A percentile compares a stretch with the other conserved stretches of the same genome.
These are phyloP conservation scores for Angomonas ambiguus DNA, from an alignment of 208 protist species.

Conservation along the genomic window DNA sequence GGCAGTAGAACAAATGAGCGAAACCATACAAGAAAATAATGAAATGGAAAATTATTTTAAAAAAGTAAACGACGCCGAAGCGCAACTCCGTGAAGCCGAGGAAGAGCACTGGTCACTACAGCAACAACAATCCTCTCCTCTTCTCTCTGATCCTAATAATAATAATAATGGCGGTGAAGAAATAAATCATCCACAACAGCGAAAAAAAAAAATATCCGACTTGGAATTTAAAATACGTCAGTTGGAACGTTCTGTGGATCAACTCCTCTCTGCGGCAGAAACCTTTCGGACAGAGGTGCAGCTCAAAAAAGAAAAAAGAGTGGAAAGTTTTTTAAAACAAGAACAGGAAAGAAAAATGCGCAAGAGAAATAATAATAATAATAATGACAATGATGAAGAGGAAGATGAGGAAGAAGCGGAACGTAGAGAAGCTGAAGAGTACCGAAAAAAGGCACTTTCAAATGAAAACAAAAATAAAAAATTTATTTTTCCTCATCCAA, in stretches of 20 bases:
- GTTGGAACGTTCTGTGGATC: neutral
- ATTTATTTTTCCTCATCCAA: neutral
- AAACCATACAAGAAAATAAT: constrained; percentile 42
- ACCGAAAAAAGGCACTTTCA: neutral
- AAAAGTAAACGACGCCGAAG: constrained; percentile 30
- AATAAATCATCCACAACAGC: too few species aligned
- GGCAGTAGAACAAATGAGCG: constrained; percentile 26
- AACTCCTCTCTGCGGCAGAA: too few species aligned
- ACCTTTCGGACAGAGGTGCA: neutral
- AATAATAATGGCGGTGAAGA: too few species aligned
- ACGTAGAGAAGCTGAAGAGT: neutral
- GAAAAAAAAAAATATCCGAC: neutral
- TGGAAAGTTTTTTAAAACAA: too few species aligned
- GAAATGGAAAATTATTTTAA: constrained; percentile 31
- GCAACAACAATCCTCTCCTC: neutral
- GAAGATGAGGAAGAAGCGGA: neutral
- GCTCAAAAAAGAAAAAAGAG: neutral
- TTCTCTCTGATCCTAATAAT: neutral
- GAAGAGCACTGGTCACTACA: constrained; percentile 16
- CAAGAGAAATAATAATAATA: too few species aligned
- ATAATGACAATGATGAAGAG: neutral
- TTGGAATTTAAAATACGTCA: neutral
- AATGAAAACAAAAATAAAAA: constrained; percentile 2
- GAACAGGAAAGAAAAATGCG: too few species aligned
- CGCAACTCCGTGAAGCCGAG: constrained; percentile 19